phyloP scores from a whole-genome alignment of 768 basidiomycete species.

The Russula sp. region DNA sequence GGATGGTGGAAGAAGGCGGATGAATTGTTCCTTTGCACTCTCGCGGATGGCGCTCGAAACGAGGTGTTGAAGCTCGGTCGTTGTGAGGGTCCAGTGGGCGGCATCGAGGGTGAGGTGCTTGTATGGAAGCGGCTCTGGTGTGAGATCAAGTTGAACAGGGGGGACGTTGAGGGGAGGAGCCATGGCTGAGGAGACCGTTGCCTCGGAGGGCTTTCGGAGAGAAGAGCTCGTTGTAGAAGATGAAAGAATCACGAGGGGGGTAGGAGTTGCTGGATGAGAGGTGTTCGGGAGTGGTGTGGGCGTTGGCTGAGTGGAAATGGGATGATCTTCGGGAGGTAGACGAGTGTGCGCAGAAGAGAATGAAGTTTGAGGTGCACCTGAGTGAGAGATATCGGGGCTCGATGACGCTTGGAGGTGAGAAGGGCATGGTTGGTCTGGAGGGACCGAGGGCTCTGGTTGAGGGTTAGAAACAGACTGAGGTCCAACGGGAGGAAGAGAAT shows the following conservation, averaged over 20 bases:
- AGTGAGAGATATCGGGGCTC: background rate
- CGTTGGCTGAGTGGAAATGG: background rate
- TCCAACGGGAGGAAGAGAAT: background rate
- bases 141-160: conserved; percentile 3
- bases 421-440: background rate
- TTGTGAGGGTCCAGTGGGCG: conserved; percentile 22
- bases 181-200: background rate
- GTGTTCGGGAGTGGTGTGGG: background rate
- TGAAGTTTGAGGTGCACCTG: background rate
- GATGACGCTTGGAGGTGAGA: background rate
- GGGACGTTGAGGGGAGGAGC: conserved; percentile 6
- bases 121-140: conserved; percentile 19
- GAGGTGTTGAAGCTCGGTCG: conserved; percentile 20
- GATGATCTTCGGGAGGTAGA: background rate
- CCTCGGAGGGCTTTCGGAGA: conserved; percentile 9
- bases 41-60: conserved; percentile 22
- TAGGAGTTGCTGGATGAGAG: conserved; percentile 10
- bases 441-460: background rate
- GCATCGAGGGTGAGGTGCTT: conserved; percentile 19
- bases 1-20: conserved; percentile 19
- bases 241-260: background rate
- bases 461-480: background rate
- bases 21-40: conserved; percentile 21
- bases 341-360: background rate
- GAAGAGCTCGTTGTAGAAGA: background rate